Percentiles rank a stretch among this genome's conserved stretches.
Evolutionary conservation across 768 basidiomycete genomes (phyloP).

Genomic region (Lactarius hatsudake): DNA sequence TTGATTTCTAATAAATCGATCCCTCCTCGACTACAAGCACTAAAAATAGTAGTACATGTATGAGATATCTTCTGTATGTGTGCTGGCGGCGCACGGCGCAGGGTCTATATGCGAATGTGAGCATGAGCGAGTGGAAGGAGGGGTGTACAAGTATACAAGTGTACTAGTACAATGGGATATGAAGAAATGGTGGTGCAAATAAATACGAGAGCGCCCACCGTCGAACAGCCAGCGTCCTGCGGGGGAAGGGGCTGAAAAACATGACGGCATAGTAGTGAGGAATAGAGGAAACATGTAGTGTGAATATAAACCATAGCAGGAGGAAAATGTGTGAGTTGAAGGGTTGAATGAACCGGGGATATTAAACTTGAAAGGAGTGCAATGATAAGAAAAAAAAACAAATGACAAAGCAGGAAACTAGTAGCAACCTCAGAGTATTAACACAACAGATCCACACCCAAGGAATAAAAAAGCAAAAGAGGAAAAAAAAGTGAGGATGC

Average conservation of each 20-base stretch:
- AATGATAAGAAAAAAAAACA: background rate
- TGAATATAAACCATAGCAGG: slow-evolving; percentile 11
- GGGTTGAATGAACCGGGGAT: background rate
- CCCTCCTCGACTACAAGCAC: background rate
- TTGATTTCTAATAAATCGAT: slow-evolving; percentile 60
- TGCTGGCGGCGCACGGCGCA: background rate
- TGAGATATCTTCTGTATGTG: background rate
- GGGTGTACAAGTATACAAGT: slow-evolving; percentile 4
- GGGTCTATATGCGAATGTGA: background rate
- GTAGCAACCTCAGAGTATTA: background rate
- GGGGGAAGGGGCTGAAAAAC: background rate
- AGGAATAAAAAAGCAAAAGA: background rate
- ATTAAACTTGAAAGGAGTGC: background rate
- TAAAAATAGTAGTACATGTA: background rate
- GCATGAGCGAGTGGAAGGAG: slow-evolving; percentile 2
- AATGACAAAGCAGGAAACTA: slow-evolving; percentile 3
- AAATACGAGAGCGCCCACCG: background rate
- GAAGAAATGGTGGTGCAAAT: background rate
- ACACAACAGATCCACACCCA: slow-evolving; percentile 10
- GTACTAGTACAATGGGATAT: slow-evolving; percentile 3
- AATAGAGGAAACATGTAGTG: background rate
- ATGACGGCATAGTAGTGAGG: background rate
- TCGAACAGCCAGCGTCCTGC: background rate
- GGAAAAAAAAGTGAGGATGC: background rate
- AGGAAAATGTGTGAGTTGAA: background rate